Evolutionary conservation across 2,329 filamentous ascomycete species (phyloP).

Genomic region (Cercospora citrullina): DNA sequence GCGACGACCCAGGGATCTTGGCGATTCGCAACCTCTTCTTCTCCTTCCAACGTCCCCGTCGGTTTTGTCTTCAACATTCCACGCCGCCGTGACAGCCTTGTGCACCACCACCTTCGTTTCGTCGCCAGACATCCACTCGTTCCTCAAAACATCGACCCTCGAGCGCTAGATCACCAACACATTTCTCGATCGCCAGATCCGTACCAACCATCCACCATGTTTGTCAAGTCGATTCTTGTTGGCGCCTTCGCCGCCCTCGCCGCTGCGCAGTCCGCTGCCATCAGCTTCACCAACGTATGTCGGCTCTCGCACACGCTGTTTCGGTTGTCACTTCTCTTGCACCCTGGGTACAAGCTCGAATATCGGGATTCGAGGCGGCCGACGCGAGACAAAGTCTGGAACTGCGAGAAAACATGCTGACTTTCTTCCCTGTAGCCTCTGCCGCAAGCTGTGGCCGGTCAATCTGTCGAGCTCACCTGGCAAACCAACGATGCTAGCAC

Average conservation of each 20-base stretch:
- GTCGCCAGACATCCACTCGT: background rate
- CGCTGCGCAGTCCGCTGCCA: conserved; percentile 47
- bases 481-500: conserved; percentile 29
- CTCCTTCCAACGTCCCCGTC: background rate
- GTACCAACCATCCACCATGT: conserved; percentile 45
- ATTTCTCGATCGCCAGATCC: background rate
- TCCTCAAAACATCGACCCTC: background rate
- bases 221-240: conserved; percentile 52
- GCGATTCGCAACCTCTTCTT: background rate
- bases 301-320: background rate
- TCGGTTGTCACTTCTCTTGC: background rate
- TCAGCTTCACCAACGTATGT: conserved; percentile 54
- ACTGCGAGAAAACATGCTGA: background rate
- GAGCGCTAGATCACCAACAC: background rate
- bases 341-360: background rate
- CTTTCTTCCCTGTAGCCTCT: background rate
- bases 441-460: conserved; percentile 52
- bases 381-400: background rate
- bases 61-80: background rate
- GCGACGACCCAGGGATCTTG: background rate
- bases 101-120: background rate
- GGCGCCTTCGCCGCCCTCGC: conserved; percentile 48
- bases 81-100: background rate
- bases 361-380: background rate
- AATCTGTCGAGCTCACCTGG: conserved; percentile 37